Evolutionary conservation across 129 eudicot species (phyloP).

Genomic region (Artemisia annua): DNA sequence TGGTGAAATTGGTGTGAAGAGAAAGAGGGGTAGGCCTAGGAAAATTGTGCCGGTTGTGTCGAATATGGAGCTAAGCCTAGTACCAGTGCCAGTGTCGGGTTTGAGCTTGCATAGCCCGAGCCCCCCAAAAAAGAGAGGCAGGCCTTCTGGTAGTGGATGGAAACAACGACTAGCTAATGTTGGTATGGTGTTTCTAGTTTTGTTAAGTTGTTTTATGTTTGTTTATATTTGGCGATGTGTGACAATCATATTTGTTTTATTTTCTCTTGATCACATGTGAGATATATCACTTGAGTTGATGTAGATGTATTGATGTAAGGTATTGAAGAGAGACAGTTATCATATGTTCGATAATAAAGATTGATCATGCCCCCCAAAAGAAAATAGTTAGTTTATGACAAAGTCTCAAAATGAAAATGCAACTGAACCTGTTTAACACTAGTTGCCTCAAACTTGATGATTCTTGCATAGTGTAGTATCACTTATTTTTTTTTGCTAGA

Average conservation of each 20-base stretch:
- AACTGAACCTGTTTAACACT: not conserved
- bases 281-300: not conserved
- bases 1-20: conserved; percentile 43
- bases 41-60: conserved; percentile 69
- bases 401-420: too few species aligned
- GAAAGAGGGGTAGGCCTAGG: conserved; percentile 91
- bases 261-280: not conserved
- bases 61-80: conserved; percentile 45
- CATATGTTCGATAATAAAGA: not conserved
- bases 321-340: not conserved
- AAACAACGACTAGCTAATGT: conserved; percentile 72
- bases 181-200: conserved; percentile 40
- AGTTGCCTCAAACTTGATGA: not conserved
- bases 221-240: not conserved
- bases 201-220: not conserved
- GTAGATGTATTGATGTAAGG: not conserved
- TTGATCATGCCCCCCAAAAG: not conserved
- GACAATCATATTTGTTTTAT: not conserved
- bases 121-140: conserved; percentile 49
- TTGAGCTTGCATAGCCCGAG: conserved; percentile 31
- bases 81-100: conserved; percentile 36
- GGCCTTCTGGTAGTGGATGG: conserved; percentile 95
- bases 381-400: too few species aligned
- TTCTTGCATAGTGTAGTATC: not conserved
- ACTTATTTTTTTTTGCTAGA: not conserved